Percentiles rank a stretch among this genome's conserved stretches.
These are phyloP conservation scores for Lagenidium sp. DNA, from an alignment of 352 stramenopile species.

Conservation along the genomic window DNA sequence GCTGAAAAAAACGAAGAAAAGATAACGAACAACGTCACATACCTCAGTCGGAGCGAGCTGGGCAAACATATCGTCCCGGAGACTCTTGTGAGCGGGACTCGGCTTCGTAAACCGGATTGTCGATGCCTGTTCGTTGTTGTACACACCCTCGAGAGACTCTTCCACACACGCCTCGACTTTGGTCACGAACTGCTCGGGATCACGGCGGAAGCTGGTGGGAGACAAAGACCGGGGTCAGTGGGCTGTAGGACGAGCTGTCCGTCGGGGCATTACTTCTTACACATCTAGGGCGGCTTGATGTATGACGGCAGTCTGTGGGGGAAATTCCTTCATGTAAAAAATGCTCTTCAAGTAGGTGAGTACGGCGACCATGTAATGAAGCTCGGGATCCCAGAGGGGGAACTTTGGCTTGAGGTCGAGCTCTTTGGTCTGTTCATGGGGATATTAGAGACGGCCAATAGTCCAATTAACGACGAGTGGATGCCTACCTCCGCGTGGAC, in stretches of 20 bases:
- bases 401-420: conserved; percentile 90
- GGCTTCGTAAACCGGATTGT: conserved; percentile 85
- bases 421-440: conserved; percentile 54
- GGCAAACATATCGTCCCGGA: conserved; percentile 73
- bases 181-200: conserved; percentile 85
- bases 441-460: background rate
- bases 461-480: background rate
- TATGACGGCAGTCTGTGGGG: conserved; percentile 34
- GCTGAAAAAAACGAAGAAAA: background rate
- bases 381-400: conserved; percentile 88
- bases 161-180: conserved; percentile 89
- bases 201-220: conserved; percentile 45
- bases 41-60: conserved; percentile 31
- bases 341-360: conserved; percentile 97
- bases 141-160: conserved; percentile 90
- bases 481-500: conserved; percentile 62
- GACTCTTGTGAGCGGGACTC: conserved; percentile 68
- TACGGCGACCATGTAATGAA: conserved; percentile 94
- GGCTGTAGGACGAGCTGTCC: background rate
- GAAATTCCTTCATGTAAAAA: conserved; percentile 97
- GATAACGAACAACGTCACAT: background rate
- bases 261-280: conserved; percentile 23
- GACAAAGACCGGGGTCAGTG: background rate
- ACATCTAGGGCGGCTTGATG: conserved; percentile 85
- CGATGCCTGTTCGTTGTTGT: conserved; percentile 88